These are phyloP conservation scores for Cutaneotrichosporon sp. DNA, from an alignment of 1,284 basidiomycete genomes.

Conservation along the genomic window DNA sequence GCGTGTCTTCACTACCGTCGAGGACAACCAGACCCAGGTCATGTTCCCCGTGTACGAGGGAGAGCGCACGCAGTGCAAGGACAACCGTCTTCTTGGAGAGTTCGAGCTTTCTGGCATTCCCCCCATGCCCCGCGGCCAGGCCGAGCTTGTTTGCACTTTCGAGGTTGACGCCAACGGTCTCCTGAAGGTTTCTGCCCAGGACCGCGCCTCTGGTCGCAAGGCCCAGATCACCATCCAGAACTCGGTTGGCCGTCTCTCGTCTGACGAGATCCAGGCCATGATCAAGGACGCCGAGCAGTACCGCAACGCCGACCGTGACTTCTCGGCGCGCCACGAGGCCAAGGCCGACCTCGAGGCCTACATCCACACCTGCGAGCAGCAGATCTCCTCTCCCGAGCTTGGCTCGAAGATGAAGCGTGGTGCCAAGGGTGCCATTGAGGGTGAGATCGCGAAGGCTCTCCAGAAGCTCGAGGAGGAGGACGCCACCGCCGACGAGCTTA, in stretches of 20 bases:
- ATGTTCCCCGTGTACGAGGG: conserved; percentile 93
- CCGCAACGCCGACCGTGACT: conserved; percentile 95
- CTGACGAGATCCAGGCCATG: conserved; percentile 95
- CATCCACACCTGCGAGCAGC: conserved; percentile 87
- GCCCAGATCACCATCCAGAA: conserved; percentile 77
- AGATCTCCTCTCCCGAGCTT: conserved; percentile 82
- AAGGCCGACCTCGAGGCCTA: conserved; percentile 95
- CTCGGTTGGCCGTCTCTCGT: conserved; percentile 91
- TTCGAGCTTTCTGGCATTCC: conserved; percentile 96
- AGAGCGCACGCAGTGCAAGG: conserved; percentile 92
- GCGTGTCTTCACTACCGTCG: conserved; percentile 90
- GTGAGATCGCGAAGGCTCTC: conserved; percentile 89
- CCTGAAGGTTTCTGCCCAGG: conserved; percentile 83
- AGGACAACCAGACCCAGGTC: conserved; percentile 97
- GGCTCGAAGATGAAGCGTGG: conserved; percentile 96
- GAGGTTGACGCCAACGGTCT: conserved; percentile 97
- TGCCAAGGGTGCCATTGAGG: conserved; percentile 84
- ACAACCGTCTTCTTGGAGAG: conserved; percentile 93
- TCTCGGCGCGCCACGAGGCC: conserved; percentile 90
- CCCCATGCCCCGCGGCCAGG: conserved; percentile 92
- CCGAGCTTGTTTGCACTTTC: conserved; percentile 92
- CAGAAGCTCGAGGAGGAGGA: conserved; percentile 96
- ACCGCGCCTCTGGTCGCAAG: conserved; percentile 91
- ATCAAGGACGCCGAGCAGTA: conserved; percentile 96
- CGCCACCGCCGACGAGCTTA: conserved; percentile 82